Evolutionary conservation across 2,329 filamentous ascomycete genomes (phyloP).

Genomic region (Diaporthe ilicicola): DNA sequence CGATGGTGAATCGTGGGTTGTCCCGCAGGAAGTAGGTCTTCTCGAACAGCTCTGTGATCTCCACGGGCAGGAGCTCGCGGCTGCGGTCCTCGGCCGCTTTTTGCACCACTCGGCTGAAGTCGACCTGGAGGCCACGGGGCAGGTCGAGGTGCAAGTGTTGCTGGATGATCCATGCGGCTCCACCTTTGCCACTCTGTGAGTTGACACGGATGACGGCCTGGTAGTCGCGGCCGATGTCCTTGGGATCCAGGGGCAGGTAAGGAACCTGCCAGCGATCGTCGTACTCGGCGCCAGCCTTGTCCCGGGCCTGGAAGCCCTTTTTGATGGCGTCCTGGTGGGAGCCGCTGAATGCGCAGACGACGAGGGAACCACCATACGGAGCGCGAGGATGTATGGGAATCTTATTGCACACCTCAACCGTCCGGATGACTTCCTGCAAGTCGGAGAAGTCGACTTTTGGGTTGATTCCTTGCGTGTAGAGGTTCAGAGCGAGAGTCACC

Average conservation of each 20-base stretch:
- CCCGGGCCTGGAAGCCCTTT: slow-evolving; percentile 82
- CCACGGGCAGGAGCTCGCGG: slow-evolving; percentile 82
- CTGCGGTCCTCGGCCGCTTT: slow-evolving; percentile 79
- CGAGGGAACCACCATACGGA: slow-evolving; percentile 89
- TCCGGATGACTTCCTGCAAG: slow-evolving; percentile 83
- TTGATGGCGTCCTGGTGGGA: slow-evolving; percentile 97
- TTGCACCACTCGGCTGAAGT: slow-evolving; percentile 90
- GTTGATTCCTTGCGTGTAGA: slow-evolving; percentile 92
- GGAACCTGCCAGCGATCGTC: slow-evolving; percentile 84
- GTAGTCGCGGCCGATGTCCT: slow-evolving; percentile 96
- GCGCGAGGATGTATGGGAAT: slow-evolving; percentile 90
- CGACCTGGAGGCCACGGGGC: slow-evolving; percentile 89
- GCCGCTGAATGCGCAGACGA: slow-evolving; percentile 92
- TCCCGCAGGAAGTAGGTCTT: slow-evolving; percentile 83
- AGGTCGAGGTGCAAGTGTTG: slow-evolving; percentile 90
- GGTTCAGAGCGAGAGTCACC: slow-evolving; percentile 89
- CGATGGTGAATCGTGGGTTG: slow-evolving; percentile 84
- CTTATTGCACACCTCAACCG: slow-evolving; percentile 93
- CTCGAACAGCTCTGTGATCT: slow-evolving; percentile 91
- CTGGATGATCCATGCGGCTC: slow-evolving; percentile 92
- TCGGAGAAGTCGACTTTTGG: slow-evolving; percentile 92
- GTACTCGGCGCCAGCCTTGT: slow-evolving; percentile 63
- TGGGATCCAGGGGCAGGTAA: slow-evolving; percentile 91
- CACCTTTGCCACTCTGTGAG: slow-evolving; percentile 94
- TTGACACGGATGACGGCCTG: slow-evolving; percentile 98